Base-by-base conservation (phyloP, 2,329 filamentous ascomycete genomes). In the Fusarium albidum region DNA sequence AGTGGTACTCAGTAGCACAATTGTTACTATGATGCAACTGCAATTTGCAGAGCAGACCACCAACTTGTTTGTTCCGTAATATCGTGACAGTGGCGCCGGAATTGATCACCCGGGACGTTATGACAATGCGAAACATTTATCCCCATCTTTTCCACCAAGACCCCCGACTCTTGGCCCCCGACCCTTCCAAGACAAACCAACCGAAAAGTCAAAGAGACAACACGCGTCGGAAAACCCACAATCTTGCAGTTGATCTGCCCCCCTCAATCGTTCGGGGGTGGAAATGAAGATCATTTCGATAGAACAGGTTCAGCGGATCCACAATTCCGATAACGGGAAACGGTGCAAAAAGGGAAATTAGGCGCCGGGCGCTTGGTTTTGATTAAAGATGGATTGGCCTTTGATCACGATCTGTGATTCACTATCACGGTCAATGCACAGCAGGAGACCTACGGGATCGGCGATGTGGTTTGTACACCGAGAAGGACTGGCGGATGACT, bases 231-330 rank as follows among this genome's bases (percentile, higher is more conserved):
- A n/a, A 18, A 50, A 44, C 28, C 60, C 60, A 54, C 60, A 55
- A 49, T 61, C 32, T 60, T 49, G 40, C 37, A 37, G 50, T 28
- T 40, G 55, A 61, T 63, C 52, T 35, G 38, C 39, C 13, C 29
- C 35, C 21, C 21, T 21, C 21, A 21, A 59, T 35, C 52, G 48
- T 15, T 42, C 33, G 49, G 56, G 58, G 45, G 57, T 42, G 61
- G 50, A 64, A 64, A 64, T 64, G 61, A 64, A 62, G 61, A 64
- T 64, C 61, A 64, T 64, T 62, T 64, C 47, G 39, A 54, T 32
- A 26, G 28, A 28, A 17, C 32, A 13, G 15, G 12, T 21, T 31
- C 9, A 27, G 11, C 14, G 17, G 14, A n/a, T 13, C 46, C 32
- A 31, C 13, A 40, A 40, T 25, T 26, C 18, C 27, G 14, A 32